Conservation (phyloP, 1,139 yeast genomes). For the Lodderomyces theae region DNA sequence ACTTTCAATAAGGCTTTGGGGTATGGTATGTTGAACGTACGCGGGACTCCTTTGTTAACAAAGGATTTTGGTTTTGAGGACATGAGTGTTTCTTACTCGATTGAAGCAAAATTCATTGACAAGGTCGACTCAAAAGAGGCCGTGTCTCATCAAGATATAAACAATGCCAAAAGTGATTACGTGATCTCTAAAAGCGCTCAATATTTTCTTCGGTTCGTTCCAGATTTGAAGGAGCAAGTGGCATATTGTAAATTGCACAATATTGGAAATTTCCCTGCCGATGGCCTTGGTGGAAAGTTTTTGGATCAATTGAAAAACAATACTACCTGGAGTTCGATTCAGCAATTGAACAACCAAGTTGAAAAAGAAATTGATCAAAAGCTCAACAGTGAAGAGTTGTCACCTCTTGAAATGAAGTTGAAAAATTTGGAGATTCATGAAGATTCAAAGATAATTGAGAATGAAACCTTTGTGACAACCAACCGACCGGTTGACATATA, state of each 20-base stretch:
- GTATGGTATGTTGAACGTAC: slow-evolving; percentile 37
- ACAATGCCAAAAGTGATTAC: slow-evolving; percentile 35
- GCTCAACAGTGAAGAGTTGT: slow-evolving; percentile 27
- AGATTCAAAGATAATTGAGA: not conserved
- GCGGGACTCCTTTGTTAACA: slow-evolving; percentile 46
- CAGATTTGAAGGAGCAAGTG: slow-evolving; percentile 34
- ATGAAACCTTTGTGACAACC: slow-evolving; percentile 1
- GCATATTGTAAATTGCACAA: slow-evolving; percentile 23
- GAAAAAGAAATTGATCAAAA: slow-evolving; percentile 38
- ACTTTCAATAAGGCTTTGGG: slow-evolving; percentile 44
- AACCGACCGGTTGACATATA: slow-evolving; percentile 21
- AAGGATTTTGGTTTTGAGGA: slow-evolving; percentile 44
- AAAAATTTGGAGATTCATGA: slow-evolving; percentile 27
- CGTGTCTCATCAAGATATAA: slow-evolving; percentile 37
- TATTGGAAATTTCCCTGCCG: slow-evolving; percentile 23
- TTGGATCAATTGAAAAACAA: slow-evolving; percentile 25
- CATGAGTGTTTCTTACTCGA: slow-evolving; percentile 40
- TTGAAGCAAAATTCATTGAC: slow-evolving; percentile 45
- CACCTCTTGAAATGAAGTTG: slow-evolving; percentile 29
- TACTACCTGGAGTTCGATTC: slow-evolving; percentile 36
- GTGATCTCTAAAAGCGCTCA: slow-evolving; percentile 37
- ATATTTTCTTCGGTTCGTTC: slow-evolving; percentile 41
- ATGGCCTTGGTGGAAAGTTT: slow-evolving; percentile 39
- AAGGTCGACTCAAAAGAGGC: slow-evolving; percentile 29
- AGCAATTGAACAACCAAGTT: slow-evolving; percentile 27